These are phyloP conservation scores for Candida dendrica DNA, from an alignment of 805 yeast genomes.

Conservation along the genomic window DNA sequence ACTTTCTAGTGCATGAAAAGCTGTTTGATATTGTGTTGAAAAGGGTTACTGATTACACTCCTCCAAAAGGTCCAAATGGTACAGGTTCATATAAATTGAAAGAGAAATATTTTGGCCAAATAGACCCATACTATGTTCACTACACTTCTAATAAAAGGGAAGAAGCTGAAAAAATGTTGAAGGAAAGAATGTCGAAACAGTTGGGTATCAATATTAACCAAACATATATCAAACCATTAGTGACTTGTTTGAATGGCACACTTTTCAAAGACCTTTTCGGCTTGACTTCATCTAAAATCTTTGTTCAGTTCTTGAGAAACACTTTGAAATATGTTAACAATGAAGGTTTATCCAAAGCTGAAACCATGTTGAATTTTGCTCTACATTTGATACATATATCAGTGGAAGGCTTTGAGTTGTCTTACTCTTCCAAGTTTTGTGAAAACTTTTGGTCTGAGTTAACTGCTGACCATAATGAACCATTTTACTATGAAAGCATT, in stretches of 20 bases:
- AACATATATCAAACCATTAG: slow-evolving; percentile 50
- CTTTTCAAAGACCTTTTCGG: slow-evolving; percentile 39
- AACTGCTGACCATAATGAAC: slow-evolving; percentile 30
- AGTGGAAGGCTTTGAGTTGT: slow-evolving; percentile 30
- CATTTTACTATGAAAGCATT: slow-evolving; percentile 30
- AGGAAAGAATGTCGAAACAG: slow-evolving; percentile 38
- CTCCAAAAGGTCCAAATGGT: slow-evolving; percentile 53
- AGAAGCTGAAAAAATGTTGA: slow-evolving; percentile 65
- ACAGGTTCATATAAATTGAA: slow-evolving; percentile 65
- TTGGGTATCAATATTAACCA: slow-evolving; percentile 34
- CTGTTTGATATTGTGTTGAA: slow-evolving; percentile 57
- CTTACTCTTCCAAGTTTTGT: slow-evolving; percentile 21
- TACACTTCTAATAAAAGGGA: slow-evolving; percentile 73
- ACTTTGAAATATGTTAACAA: slow-evolving; percentile 33
- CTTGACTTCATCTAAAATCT: slow-evolving; percentile 46
- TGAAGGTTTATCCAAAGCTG: slow-evolving; percentile 36
- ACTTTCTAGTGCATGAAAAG: slow-evolving; percentile 64
- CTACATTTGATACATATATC: slow-evolving; percentile 65
- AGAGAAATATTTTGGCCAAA: slow-evolving; percentile 38
- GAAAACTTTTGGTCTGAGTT: slow-evolving; percentile 28
- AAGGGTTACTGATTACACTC: slow-evolving; percentile 51
- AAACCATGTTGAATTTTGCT: slow-evolving; percentile 48
- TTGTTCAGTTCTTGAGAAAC: slow-evolving; percentile 44
- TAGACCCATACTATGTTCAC: slow-evolving; percentile 82
- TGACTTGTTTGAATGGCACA: slow-evolving; percentile 26